Base-by-base conservation (phyloP, 257 asterid species). In the Solanum pennellii region DNA sequence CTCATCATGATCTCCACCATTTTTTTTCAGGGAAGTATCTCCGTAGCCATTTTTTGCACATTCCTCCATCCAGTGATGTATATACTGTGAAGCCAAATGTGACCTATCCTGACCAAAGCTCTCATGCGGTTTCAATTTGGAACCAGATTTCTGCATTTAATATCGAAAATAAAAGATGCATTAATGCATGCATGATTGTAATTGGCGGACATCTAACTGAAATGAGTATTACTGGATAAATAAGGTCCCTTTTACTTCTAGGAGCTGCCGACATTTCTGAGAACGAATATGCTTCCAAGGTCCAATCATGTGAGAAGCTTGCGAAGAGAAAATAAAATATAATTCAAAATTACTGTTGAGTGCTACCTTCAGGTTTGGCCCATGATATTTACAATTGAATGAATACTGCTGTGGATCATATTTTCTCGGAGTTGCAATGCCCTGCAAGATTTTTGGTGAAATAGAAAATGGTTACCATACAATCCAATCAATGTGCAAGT, bases 41-140 rank as follows among this genome's bases (percentile, higher is more conserved):
- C 87, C 90, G 37, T 87, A 86, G 88, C 88, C 89, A 89, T 87
- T 92, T 94, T 89, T 89, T 7, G 91, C 83, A 56, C 89, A 88
- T 83, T 94, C 95, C 86, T 95, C 97, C 99, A 97, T 97, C 98
- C 98, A 94, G 41, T 91, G 94, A 88, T 92, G 94, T 47, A 94
- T 87, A 98, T 98, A 95, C 82, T 89, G 90, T 12, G 95, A 90
- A 68, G 91, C 91, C 31, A 88, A 31, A n/a, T 92, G 89, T 7
- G 92, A 77, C 88, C 88, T 91, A 31, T 91, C 94, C 52, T 68
- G 85, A 86, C 74, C 89, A 86, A 84, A 60, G 77, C 29, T 90
- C 82, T 89, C 87, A 79, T 60, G 82, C 27, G 44, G 66, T 83
- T 88, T 89, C 18, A 95, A 86, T 86, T 93, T 92, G 45, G 97